A percentile compares a stretch with the other conserved stretches of the same genome.
Conservation (phyloP, 768 basidiomycete genomes). For the Clitopilus hobsonii region DNA sequence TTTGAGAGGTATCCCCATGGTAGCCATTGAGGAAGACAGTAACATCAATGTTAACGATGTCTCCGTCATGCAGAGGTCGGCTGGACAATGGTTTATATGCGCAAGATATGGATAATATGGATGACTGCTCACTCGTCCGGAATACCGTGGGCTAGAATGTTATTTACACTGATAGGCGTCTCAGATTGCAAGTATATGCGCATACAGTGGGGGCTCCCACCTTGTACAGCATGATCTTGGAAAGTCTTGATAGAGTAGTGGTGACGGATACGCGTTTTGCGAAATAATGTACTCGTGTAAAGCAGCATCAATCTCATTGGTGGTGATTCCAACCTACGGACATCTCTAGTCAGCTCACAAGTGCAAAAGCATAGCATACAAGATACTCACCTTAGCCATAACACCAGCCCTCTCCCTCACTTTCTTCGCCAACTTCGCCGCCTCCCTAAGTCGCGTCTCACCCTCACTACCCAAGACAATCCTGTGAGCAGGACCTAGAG, state of each 20-base stretch:
- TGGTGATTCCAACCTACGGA: constrained; percentile 63
- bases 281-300: constrained; percentile 70
- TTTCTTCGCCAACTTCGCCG: constrained; percentile 50
- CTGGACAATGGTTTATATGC: constrained; percentile 31
- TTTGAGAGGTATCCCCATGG: constrained; percentile 87
- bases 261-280: constrained; percentile 81
- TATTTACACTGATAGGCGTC: constrained; percentile 73
- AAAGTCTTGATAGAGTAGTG: constrained; percentile 70
- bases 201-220: constrained; percentile 16
- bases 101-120: constrained; percentile 1
- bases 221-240: constrained; percentile 78
- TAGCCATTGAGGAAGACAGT: constrained; percentile 81
- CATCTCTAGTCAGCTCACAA: constrained; percentile 1
- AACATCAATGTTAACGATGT: constrained; percentile 86
- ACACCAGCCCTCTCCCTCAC: constrained; percentile 51
- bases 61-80: constrained; percentile 74
- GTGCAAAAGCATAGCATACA: background rate
- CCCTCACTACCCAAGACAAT: constrained; percentile 51
- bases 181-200: constrained; percentile 34
- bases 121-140: constrained; percentile 69
- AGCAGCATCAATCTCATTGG: constrained; percentile 64
- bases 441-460: constrained; percentile 47
- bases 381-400: constrained; percentile 43
- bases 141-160: constrained; percentile 83
- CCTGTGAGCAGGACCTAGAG: constrained; percentile 12